Percentiles rank a stretch among this genome's conserved stretches.
Conservation (phyloP, 768 basidiomycete genomes). For the Boletellus ananiceps region DNA sequence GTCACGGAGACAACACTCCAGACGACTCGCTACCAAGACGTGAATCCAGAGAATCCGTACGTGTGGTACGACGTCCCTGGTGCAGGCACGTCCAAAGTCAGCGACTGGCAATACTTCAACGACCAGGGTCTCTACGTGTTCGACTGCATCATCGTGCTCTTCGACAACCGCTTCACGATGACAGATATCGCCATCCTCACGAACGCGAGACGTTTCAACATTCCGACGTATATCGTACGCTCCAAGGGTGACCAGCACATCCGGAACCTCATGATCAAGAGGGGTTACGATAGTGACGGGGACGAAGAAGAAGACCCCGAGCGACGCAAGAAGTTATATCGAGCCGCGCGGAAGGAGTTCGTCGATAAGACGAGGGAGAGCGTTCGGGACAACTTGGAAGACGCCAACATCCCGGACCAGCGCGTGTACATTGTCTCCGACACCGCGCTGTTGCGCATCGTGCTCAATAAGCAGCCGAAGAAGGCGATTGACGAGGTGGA, state of each 20-base stretch:
- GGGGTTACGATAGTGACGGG: constrained; percentile 18
- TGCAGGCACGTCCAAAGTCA: constrained; percentile 16
- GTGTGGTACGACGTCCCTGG: constrained; percentile 25
- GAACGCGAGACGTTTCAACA: constrained; percentile 13
- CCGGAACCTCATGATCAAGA: constrained; percentile 15
- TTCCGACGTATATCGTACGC: constrained; percentile 21
- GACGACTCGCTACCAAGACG: constrained; percentile 13
- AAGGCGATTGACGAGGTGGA: constrained; percentile 23
- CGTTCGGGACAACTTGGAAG: constrained; percentile 17
- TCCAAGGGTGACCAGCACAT: constrained; percentile 24
- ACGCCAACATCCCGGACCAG: constrained; percentile 22
- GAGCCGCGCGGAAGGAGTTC: constrained; percentile 13
- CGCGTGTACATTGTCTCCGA: constrained; percentile 27
- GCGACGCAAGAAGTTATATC: constrained; percentile 9
- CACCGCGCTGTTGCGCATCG: constrained; percentile 15
- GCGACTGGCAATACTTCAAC: constrained; percentile 23
- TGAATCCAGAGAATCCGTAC: constrained; percentile 11
- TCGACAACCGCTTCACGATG: constrained; percentile 22
- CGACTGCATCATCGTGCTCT: constrained; percentile 20
- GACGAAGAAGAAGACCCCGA: constrained; percentile 9
- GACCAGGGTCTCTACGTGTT: constrained; percentile 24
- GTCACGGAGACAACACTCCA: constrained; percentile 20
- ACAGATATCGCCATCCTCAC: constrained; percentile 19
- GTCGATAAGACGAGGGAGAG: constrained; percentile 14
- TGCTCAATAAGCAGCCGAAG: constrained; percentile 14